These are phyloP conservation scores for Saccharomyces pastorianus DNA, from an alignment of 1,139 yeast species.

Conservation along the genomic window DNA sequence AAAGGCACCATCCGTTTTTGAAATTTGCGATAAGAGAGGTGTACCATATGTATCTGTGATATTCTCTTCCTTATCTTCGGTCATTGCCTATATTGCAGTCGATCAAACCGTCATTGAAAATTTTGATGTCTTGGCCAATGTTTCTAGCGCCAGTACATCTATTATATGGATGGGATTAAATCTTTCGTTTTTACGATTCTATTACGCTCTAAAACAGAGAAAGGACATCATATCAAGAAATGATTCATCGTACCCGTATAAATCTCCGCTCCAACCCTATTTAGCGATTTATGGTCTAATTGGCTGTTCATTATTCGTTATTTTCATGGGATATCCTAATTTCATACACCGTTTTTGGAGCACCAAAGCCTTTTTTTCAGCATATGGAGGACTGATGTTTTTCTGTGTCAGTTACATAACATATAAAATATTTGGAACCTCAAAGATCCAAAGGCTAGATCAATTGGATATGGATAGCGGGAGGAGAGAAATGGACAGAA, in stretches of 20 bases:
- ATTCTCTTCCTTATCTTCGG: constrained; percentile 51
- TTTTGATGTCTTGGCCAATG: constrained; percentile 57
- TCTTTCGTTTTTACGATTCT: constrained; percentile 62
- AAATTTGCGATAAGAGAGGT: constrained; percentile 54
- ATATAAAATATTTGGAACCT: constrained; percentile 50
- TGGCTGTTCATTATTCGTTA: constrained; percentile 42
- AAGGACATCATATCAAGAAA: constrained; percentile 57
- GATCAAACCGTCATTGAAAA: constrained; percentile 52
- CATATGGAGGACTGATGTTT: constrained; percentile 58
- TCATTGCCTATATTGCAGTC: constrained; percentile 55
- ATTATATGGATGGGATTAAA: constrained; percentile 81
- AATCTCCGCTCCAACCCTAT: constrained; percentile 72
- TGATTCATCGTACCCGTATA: constrained; percentile 61
- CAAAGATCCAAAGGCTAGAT: constrained; percentile 49
- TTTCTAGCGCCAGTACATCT: constrained; percentile 67
- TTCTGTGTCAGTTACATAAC: constrained; percentile 47
- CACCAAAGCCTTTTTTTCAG: constrained; percentile 54
- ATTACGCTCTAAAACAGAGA: constrained; percentile 55
- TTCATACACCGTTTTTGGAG: constrained; percentile 58
- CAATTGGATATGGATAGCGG: constrained; percentile 74
- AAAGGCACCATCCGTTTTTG: constrained; percentile 56
- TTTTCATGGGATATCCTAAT: constrained; percentile 65
- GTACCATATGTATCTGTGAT: constrained; percentile 68
- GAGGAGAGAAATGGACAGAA: constrained; percentile 62
- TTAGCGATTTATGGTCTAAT: constrained; percentile 60